Base-by-base conservation (phyloP, 139 green algal genomes). In the Zygnema cylindricum region DNA sequence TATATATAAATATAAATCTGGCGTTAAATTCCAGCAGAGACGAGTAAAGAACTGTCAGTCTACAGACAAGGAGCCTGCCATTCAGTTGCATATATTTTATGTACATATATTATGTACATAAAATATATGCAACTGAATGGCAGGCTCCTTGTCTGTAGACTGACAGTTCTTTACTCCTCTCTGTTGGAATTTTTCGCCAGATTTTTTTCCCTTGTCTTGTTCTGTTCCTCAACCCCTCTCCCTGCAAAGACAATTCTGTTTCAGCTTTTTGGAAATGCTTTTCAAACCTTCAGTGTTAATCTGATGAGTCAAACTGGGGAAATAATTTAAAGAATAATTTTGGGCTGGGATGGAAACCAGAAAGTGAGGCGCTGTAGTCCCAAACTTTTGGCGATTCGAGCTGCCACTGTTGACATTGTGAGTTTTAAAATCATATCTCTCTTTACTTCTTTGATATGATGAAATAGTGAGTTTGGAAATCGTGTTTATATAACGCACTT, bases 351-450 rank as follows among this genome's bases (percentile, higher is more conserved):
- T 35, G 11, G 42, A 38, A 43, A 42, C 0, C 83, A 92, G 22
- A 83, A 83, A 25, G 77, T 93, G 42, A 83, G 94, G 30, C 88
- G 73, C 7, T 92, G 82, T 54, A 71, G 49, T 35, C 89, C 89
- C 23, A 93, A 91, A 77, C 32, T 91, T 3, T 41, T 90, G 7
- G 81, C 43, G 82, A 95, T 95, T 30, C 88, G 90, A 23, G 33
- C 32, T 1, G 90, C 90, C 21, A 92, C 90, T 40, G 43, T 23
- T 36, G 90, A 93, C 42, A 36, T 93, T 32, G 85, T 89, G 38
- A 89, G 82, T 79, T n/a, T n/a, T n/a, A n/a, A n/a, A n/a, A n/a
- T n/a, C n/a, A n/a, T n/a, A n/a, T n/a, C n/a, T n/a, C n/a, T n/a
- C n/a, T n/a, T n/a, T n/a, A n/a, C n/a, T n/a, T n/a, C n/a, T n/a